Conservation (phyloP, 257 asterid genomes). For the Voacanga thouarsii region DNA sequence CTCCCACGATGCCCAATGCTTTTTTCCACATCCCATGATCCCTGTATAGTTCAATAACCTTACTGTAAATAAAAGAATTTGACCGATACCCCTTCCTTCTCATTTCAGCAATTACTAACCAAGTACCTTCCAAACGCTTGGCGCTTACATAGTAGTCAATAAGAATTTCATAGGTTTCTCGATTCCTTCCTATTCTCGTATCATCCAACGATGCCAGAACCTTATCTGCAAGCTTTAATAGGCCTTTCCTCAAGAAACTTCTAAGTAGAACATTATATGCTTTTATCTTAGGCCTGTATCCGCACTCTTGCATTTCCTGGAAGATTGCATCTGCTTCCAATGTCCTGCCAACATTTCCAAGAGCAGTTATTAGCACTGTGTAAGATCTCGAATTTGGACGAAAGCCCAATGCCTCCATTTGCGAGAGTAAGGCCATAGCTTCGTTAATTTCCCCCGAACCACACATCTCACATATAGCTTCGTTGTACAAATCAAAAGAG, state of each 20-base stretch:
- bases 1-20: slow-evolving; percentile 64
- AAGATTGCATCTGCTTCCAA: slow-evolving; percentile 79
- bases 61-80: slow-evolving; percentile 70
- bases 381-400: slow-evolving; percentile 49
- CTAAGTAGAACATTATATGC: slow-evolving; percentile 55
- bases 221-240: slow-evolving; percentile 52
- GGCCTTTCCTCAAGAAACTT: slow-evolving; percentile 71
- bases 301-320: slow-evolving; percentile 63
- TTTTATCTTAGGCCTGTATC: slow-evolving; percentile 51
- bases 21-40: slow-evolving; percentile 98
- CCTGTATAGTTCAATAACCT: slow-evolving; percentile 70
- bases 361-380: slow-evolving; percentile 48
- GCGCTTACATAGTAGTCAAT: slow-evolving; percentile 63
- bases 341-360: slow-evolving; percentile 74
- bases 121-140: slow-evolving; percentile 67
- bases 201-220: slow-evolving; percentile 38
- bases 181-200: slow-evolving; percentile 43
- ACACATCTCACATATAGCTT: slow-evolving; percentile 56
- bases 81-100: slow-evolving; percentile 55
- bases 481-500: slow-evolving; percentile 47
- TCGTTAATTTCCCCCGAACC: slow-evolving; percentile 59
- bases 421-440: slow-evolving; percentile 67
- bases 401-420: slow-evolving; percentile 79
- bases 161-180: slow-evolving; percentile 69
- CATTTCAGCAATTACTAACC: slow-evolving; percentile 76